Evolutionary conservation across 257 asterid genomes (phyloP).

Genomic region (Solanum chmielewskii): DNA sequence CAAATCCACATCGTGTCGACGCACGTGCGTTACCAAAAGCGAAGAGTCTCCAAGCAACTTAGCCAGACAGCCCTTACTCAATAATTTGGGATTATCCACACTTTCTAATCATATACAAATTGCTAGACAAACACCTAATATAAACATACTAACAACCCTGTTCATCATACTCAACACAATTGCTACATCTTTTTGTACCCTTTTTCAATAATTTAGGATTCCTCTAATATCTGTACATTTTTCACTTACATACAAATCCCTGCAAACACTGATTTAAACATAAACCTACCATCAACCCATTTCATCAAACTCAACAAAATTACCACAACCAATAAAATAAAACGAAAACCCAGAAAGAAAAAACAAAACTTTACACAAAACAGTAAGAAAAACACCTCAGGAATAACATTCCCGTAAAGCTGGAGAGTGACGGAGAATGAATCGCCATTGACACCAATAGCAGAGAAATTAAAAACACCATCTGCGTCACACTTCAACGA

Average conservation of each 20-base stretch:
- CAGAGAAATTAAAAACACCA: slow-evolving; percentile 61
- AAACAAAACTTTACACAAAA: not conserved
- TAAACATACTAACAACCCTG: not conserved
- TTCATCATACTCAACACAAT: not conserved
- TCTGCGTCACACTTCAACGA: slow-evolving; percentile 50
- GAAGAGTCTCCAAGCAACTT: too few species aligned
- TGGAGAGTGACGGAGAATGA: slow-evolving; percentile 50
- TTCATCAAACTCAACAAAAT: not conserved
- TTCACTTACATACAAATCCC: not conserved
- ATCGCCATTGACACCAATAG: slow-evolving; percentile 45
- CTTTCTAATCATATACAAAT: not conserved
- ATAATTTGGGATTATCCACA: not conserved
- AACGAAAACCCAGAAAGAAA: not conserved
- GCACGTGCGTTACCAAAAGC: too few species aligned
- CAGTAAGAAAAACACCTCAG: slow-evolving; percentile 27
- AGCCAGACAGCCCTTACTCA: not conserved
- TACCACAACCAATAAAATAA: not conserved
- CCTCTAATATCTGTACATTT: not conserved
- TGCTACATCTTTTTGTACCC: not conserved
- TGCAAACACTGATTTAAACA: not conserved
- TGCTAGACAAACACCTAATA: not conserved
- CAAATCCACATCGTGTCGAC: too few species aligned
- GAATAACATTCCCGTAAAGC: slow-evolving; percentile 46
- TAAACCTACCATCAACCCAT: not conserved
- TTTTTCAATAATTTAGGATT: not conserved